These are phyloP conservation scores for Scheffersomyces lignosus DNA, from an alignment of 805 yeast species.

Conservation along the genomic window DNA sequence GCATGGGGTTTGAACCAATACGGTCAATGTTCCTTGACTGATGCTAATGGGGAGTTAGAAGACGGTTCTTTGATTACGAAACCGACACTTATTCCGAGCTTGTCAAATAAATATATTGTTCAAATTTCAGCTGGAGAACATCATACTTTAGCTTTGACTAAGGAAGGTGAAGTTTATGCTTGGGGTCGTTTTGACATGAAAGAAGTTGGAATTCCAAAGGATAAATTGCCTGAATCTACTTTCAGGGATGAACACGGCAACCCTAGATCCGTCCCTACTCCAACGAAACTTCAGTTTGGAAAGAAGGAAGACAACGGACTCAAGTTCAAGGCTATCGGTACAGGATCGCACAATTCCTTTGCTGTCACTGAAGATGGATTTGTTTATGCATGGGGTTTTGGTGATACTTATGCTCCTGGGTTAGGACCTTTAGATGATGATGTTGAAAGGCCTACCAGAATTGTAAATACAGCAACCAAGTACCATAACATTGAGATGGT, in stretches of 20 bases:
- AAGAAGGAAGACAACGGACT: slow-evolving; percentile 27
- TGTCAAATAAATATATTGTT: slow-evolving; percentile 56
- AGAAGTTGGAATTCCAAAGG: slow-evolving; percentile 78
- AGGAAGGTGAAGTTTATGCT: slow-evolving; percentile 70
- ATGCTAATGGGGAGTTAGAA: slow-evolving; percentile 65
- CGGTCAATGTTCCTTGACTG: slow-evolving; percentile 84
- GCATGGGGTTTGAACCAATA: slow-evolving; percentile 97
- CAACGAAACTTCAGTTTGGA: slow-evolving; percentile 58
- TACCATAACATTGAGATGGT: slow-evolving; percentile 65
- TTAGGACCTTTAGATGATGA: slow-evolving; percentile 90
- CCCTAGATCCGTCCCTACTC: slow-evolving; percentile 82
- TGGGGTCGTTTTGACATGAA: slow-evolving; percentile 95
- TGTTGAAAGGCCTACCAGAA: slow-evolving; percentile 83
- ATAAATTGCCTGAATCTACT: slow-evolving; percentile 67
- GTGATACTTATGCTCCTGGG: slow-evolving; percentile 95
- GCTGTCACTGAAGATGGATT: slow-evolving; percentile 84
- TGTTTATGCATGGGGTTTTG: slow-evolving; percentile 96
- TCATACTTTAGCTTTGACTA: slow-evolving; percentile 76
- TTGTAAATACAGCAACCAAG: slow-evolving; percentile 91
- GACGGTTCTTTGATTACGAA: slow-evolving; percentile 80
- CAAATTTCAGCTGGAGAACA: slow-evolving; percentile 92
- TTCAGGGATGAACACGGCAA: slow-evolving; percentile 78
- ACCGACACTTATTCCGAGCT: slow-evolving; percentile 72
- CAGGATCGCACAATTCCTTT: slow-evolving; percentile 91
- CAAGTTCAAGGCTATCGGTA: slow-evolving; percentile 51